phyloP scores from a whole-genome alignment of 116 monocot genomes.

The Cymodocea nodosa region DNA sequence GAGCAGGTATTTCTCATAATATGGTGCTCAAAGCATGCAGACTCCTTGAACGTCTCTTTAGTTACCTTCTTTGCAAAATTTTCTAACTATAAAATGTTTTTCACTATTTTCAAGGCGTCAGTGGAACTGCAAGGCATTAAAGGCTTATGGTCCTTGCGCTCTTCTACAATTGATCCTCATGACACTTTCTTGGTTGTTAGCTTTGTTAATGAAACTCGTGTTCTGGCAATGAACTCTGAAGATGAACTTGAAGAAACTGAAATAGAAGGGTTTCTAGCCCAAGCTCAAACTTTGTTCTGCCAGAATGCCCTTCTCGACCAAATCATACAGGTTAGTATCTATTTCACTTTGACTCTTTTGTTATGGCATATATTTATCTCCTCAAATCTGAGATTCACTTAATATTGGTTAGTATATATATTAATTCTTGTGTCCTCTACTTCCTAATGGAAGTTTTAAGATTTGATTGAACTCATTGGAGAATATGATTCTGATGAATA shows the following conservation, averaged over 20 bases:
- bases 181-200: conserved; percentile 98
- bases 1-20: conserved; percentile 52
- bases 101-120: conserved; percentile 46
- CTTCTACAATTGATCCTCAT: conserved; percentile 67
- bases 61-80: background rate
- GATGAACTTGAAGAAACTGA: conserved; percentile 99
- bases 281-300: conserved; percentile 93
- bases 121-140: conserved; percentile 99
- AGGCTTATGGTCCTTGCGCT: conserved; percentile 83
- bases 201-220: conserved; percentile 92
- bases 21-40: background rate
- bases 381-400: too few species aligned
- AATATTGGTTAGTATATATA: conserved; percentile 36
- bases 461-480: too few species aligned
- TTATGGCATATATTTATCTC: too few species aligned
- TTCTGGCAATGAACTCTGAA: conserved; percentile 95
- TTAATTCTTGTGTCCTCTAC: too few species aligned
- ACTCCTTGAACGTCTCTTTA: background rate
- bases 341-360: too few species aligned
- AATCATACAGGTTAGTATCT: conserved; percentile 72
- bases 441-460: too few species aligned
- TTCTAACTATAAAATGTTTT: background rate
- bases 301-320: conserved; percentile 87
- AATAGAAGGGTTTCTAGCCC: conserved; percentile 87
- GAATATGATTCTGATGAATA: too few species aligned